Evolutionary conservation across 257 asterid genomes (phyloP), one percentile per base, ranked within the genome.

Genomic region (Ballota nigra): DNA sequence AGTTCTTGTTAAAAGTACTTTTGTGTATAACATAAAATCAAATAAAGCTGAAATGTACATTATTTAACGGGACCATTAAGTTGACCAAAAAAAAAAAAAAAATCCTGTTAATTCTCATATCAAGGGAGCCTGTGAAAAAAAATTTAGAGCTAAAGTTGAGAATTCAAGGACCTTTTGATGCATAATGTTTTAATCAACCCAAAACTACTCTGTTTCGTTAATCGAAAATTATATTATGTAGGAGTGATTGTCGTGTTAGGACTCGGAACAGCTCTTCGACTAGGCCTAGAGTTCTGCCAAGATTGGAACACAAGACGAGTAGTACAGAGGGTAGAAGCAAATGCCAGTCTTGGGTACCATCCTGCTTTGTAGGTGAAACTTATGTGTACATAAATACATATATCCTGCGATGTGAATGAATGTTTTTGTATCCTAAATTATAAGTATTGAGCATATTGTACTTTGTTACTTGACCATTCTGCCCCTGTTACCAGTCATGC

Each of bases 241-340:
- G 94, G 94, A 40, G 96, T 89, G 60, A 84, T 89, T 28, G 90
- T 87, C 45, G 92, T 89, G 71, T 82, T 89, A 76, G 96, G 95
- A 52, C 95, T 89, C 15, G 95, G 90, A 60, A 89, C 96, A 5
- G 95, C 91, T 55, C 85, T 89, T 66, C 84, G 95, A 59, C 95
- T 87, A 58, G 92, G 87, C 51, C 74, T 89, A 8, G 96, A 87
- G 87, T 86, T 89, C 69, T 86, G 90, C 80, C 90, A 83, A 73
- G 95, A 86, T 51, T 85, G 95, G 96, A 87, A 82, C 38, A 77
- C 80, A 16, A 77, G 95, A 77, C 81, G 96, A 61, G 83, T 73
- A 28, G 95, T 84, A 79, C 96, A 84, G 72, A 80, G 85, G 85
- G 88, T 82, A 24, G 96, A 88, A 81, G 89, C 88, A 19, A 89